These are phyloP conservation scores for Wallacemonas collosoma DNA, from an alignment of 208 protist genomes.

Conservation along the genomic window DNA sequence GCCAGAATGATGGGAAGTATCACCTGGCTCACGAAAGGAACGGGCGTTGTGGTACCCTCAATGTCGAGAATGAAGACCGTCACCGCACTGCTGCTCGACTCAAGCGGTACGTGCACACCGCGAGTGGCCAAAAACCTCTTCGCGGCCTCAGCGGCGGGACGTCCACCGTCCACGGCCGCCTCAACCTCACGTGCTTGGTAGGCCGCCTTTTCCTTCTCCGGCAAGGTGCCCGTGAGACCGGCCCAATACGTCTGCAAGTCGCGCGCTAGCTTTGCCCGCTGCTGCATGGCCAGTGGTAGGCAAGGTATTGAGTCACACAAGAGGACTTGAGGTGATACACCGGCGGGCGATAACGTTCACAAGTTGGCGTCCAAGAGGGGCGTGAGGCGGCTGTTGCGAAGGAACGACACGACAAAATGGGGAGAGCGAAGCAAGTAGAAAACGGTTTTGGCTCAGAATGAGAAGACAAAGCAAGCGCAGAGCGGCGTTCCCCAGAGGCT, in stretches of 20 bases:
- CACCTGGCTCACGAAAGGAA: slow-evolving; percentile 58
- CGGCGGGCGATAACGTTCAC: no score
- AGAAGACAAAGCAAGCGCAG: no score
- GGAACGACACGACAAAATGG: no score
- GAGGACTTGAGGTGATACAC: no score
- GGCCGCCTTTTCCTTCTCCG: slow-evolving; percentile 9
- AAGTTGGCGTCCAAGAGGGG: no score
- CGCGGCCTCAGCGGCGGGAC: slow-evolving; percentile 1
- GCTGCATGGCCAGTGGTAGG: slow-evolving; percentile 9
- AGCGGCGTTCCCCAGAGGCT: no score
- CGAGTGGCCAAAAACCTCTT: slow-evolving; percentile 13
- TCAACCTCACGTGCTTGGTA: slow-evolving; percentile 9
- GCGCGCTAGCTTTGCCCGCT: slow-evolving; percentile 19
- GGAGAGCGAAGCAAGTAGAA: no score
- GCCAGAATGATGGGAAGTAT: slow-evolving; percentile 47
- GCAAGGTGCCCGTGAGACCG: slow-evolving; percentile 27
- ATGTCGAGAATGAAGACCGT: slow-evolving; percentile 72
- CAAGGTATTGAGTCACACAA: no score
- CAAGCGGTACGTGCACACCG: neutral
- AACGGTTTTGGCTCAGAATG: no score
- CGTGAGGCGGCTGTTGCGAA: no score
- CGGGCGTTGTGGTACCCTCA: slow-evolving; percentile 85
- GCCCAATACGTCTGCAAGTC: slow-evolving; percentile 31
- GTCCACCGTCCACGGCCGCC: neutral
- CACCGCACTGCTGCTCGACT: neutral